phyloP scores from a whole-genome alignment of 2,329 filamentous ascomycete genomes.

The Annulohypoxylon truncatum region DNA sequence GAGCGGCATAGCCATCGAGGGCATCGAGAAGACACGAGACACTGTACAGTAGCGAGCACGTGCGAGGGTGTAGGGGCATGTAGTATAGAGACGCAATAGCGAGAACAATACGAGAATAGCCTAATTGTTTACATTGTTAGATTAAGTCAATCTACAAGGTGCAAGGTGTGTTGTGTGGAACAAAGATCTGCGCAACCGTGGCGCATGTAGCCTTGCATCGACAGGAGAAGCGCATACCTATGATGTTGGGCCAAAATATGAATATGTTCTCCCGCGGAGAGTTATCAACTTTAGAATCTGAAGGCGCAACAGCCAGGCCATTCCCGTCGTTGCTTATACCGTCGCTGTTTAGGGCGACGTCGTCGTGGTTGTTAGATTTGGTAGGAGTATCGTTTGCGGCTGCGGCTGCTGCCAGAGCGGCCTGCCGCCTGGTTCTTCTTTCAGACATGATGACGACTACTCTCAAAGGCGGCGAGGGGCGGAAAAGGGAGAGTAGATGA shows the following conservation, averaged over 20 bases:
- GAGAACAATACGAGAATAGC: constrained; percentile 81
- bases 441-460: constrained; percentile 44
- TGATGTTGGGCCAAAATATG: constrained; percentile 83
- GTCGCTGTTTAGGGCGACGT: constrained; percentile 58
- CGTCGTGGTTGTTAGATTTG: constrained; percentile 32
- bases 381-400: constrained; percentile 41
- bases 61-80: constrained; percentile 98
- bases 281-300: constrained; percentile 51
- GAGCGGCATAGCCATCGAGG: constrained; percentile 92
- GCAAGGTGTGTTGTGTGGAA: neutral
- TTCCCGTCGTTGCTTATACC: constrained; percentile 45
- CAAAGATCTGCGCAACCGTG: neutral
- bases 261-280: constrained; percentile 77
- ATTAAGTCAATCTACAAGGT: constrained; percentile 6
- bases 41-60: constrained; percentile 90
- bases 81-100: constrained; percentile 95
- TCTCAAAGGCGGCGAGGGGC: neutral
- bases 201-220: neutral
- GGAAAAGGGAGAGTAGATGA: constrained; percentile 1
- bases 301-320: constrained; percentile 45
- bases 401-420: constrained; percentile 42
- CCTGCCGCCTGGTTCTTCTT: constrained; percentile 46
- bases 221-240: constrained; percentile 65
- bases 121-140: constrained; percentile 55
- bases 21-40: constrained; percentile 96